Percentiles rank a stretch among this genome's conserved stretches.
phyloP scores from a whole-genome alignment of 768 basidiomycete genomes.

The Mycena galopus region DNA sequence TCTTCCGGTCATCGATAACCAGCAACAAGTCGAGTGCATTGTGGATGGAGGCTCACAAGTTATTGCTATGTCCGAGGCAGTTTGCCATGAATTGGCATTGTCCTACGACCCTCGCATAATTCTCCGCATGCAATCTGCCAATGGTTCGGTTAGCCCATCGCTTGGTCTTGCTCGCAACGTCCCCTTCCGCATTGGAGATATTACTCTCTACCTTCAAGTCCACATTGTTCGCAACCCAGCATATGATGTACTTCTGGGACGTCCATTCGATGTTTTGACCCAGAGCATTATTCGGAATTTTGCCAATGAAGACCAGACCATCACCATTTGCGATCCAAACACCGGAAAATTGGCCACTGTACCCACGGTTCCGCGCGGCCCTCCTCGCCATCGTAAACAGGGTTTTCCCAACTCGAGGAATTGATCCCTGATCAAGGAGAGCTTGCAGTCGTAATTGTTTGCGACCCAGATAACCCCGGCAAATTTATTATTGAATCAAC shows the following conservation, averaged over 20 bases:
- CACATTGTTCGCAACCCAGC: not conserved
- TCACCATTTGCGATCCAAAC: not conserved
- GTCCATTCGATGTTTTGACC: not conserved
- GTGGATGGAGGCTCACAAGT: too few relatives aligned
- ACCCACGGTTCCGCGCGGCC: not conserved
- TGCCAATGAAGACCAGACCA: not conserved
- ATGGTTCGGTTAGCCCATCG: too few relatives aligned
- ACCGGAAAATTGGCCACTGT: not conserved
- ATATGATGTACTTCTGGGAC: not conserved
- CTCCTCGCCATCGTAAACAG: not conserved
- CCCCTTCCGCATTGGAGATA: not conserved
- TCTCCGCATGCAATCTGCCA: too few relatives aligned
- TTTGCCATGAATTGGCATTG: too few relatives aligned
- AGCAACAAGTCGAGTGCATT: too few relatives aligned
- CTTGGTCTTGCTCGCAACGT: too few relatives aligned
- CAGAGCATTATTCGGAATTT: not conserved
- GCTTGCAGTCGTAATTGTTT: not conserved
- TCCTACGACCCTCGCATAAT: too few relatives aligned
- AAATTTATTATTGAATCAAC: not conserved
- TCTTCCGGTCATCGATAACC: too few relatives aligned
- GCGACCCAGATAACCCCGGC: not conserved
- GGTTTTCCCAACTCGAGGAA: not conserved
- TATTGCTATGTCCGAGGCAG: too few relatives aligned
- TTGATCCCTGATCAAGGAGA: slow-evolving; percentile 1
- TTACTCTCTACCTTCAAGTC: not conserved